Evolutionary conservation across 2,329 filamentous ascomycete species (phyloP).

Genomic region (Fusarium brevicatenulatum): DNA sequence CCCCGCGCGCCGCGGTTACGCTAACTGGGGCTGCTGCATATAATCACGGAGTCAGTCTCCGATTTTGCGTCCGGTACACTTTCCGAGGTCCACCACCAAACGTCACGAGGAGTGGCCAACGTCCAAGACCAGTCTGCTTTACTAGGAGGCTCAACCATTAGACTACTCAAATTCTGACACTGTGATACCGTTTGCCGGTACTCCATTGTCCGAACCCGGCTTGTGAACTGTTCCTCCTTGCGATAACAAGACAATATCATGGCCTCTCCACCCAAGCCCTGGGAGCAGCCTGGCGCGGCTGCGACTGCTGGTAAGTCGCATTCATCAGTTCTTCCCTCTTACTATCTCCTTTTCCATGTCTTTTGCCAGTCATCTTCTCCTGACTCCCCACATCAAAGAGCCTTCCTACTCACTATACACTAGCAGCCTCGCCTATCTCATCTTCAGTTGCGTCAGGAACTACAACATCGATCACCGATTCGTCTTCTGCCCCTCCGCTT

Average conservation of each 20-base stretch:
- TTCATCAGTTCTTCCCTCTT: slow-evolving; percentile 14
- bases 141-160: slow-evolving; percentile 17
- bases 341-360: background rate
- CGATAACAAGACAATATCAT: slow-evolving; percentile 51
- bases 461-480: slow-evolving; percentile 49
- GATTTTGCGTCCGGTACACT: slow-evolving; percentile 36
- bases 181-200: slow-evolving; percentile 16
- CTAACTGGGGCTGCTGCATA: slow-evolving; percentile 37
- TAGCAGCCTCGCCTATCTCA: slow-evolving; percentile 54
- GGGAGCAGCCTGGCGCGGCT: slow-evolving; percentile 82
- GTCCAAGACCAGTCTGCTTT: slow-evolving; percentile 5
- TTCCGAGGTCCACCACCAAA: slow-evolving; percentile 35
- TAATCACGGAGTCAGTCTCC: slow-evolving; percentile 36
- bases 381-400: slow-evolving; percentile 26
- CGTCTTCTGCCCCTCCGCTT: slow-evolving; percentile 70
- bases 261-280: slow-evolving; percentile 94
- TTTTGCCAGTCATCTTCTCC: background rate
- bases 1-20: slow-evolving; percentile 34
- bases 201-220: slow-evolving; percentile 12
- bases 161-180: slow-evolving; percentile 10
- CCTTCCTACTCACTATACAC: slow-evolving; percentile 40
- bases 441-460: slow-evolving; percentile 55
- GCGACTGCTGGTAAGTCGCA: slow-evolving; percentile 59
- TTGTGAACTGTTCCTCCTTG: slow-evolving; percentile 10
- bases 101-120: slow-evolving; percentile 31